These are phyloP conservation scores for Penicillium decumbens DNA, from an alignment of 2,329 filamentous ascomycete species.

Conservation along the genomic window DNA sequence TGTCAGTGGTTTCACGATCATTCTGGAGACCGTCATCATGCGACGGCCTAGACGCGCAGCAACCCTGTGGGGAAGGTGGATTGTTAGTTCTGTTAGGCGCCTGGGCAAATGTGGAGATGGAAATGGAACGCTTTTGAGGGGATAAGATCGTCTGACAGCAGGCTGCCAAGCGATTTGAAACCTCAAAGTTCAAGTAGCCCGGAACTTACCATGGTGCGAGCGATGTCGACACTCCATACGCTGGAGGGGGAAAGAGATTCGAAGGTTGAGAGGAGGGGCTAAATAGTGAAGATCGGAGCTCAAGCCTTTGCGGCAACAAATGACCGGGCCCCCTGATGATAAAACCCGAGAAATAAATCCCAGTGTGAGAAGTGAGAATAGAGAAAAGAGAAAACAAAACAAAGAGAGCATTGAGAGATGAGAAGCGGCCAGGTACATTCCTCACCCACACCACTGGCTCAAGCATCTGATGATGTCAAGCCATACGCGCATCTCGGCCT, in stretches of 20 bases:
- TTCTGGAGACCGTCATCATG: conserved; percentile 26
- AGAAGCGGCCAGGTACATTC: conserved; percentile 2
- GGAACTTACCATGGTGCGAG: conserved; percentile 35
- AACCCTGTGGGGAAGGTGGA: conserved; percentile 30
- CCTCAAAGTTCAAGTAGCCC: neutral
- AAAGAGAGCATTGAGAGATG: neutral
- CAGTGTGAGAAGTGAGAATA: conserved; percentile 1
- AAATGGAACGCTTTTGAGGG: neutral
- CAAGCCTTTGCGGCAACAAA: neutral
- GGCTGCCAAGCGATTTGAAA: conserved; percentile 2
- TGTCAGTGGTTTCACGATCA: conserved; percentile 21
- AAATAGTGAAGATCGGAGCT: conserved; percentile 3
- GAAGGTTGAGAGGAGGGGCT: conserved; percentile 4
- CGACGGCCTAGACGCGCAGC: conserved; percentile 37
- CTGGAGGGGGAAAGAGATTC: conserved; percentile 5
- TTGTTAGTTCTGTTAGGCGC: conserved; percentile 4
- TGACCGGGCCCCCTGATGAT: neutral
- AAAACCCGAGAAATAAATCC: neutral
- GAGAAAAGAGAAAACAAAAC: conserved; percentile 5
- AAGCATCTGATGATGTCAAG: conserved; percentile 9
- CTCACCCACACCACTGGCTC: neutral
- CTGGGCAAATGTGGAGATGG: neutral
- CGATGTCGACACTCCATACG: conserved; percentile 28
- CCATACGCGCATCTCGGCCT: neutral
- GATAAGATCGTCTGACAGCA: conserved; percentile 6